Evolutionary conservation across 2,329 filamentous ascomycete species (phyloP), one percentile per base, ranked within the genome.

Genomic region (Aureobasidium uvarum): DNA sequence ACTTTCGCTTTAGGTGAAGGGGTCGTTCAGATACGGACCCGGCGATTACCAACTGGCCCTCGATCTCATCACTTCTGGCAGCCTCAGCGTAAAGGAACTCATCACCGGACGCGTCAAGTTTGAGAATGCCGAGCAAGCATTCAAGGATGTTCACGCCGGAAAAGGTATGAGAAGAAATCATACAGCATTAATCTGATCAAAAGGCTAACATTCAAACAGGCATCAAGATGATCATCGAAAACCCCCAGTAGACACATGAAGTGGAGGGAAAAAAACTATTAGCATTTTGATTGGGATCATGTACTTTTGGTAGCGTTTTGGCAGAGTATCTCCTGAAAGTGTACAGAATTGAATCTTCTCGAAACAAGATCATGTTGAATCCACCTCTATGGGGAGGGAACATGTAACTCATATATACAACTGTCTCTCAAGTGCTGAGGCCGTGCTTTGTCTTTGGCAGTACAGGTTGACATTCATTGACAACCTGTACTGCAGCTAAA

Each of bases 1-100:
- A 18, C 13, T 2, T 18, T 18, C 38, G 14, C 7, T 36, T 87
- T 18, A 83, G 89, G 55, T 31, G 28, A 89, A 88, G 74, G 92
- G 92, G 28, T 92, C 89, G 88, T 72, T 72, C 63, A 63, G 70
- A 39, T 72, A 71, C 31, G 67, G 66, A 5, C 55, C 66, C 3
- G 67, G 92, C 28, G 93, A 96, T 77, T 96, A 96, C 78, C 85
- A 88, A 75, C 85, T 92, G 16, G 92, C 91, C 10, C 83, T 96
- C 46, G 85, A 91, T 69, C 82, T 96, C 67, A 86, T 96, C 1
- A 83, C 84, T 8, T 81, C 79, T 36, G 90, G 90, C 60, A 87
- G 85, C 75, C 85, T 97, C 45, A 80, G 81, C 52, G 83, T 86
- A 45, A 94, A 94, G 84, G 86, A 85, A 76, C 82, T 96, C 67